These are phyloP conservation scores for Phialophora expanda DNA, from an alignment of 2,329 filamentous ascomycete species.

Conservation along the genomic window DNA sequence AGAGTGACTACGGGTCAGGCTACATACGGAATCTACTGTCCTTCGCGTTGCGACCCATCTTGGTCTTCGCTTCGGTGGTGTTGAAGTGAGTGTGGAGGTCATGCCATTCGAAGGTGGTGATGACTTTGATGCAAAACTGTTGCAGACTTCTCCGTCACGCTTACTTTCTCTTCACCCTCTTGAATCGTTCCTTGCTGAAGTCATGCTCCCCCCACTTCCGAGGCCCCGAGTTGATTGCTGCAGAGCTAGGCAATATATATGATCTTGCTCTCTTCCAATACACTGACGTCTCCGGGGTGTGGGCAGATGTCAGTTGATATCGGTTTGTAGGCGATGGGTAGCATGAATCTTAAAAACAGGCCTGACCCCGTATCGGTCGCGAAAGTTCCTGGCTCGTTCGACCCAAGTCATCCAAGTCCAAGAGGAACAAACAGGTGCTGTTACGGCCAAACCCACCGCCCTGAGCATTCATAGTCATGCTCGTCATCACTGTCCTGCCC, in stretches of 20 bases:
- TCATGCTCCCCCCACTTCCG: not conserved
- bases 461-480: conserved; percentile 46
- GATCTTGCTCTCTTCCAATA: not conserved
- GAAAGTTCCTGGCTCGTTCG: not conserved
- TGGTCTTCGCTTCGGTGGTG: not conserved
- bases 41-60: not conserved
- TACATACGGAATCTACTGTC: not conserved
- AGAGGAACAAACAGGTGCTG: not conserved
- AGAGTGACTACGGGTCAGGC: conserved; percentile 11
- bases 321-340: not conserved
- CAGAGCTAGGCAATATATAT: not conserved
- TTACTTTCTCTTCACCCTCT: not conserved
- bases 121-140: not conserved
- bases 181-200: not conserved
- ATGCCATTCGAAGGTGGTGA: not conserved
- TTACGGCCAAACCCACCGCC: conserved; percentile 54
- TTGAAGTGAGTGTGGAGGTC: not conserved
- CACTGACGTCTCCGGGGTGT: not conserved
- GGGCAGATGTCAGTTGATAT: not conserved
- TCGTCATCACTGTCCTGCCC: conserved; percentile 67
- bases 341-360: not conserved
- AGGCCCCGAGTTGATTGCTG: not conserved
- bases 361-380: not conserved
- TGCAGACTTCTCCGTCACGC: not conserved
- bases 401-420: not conserved